Evolutionary conservation across 2,329 filamentous ascomycete genomes (phyloP).

Genomic region (Tolypocladium tundrense): DNA sequence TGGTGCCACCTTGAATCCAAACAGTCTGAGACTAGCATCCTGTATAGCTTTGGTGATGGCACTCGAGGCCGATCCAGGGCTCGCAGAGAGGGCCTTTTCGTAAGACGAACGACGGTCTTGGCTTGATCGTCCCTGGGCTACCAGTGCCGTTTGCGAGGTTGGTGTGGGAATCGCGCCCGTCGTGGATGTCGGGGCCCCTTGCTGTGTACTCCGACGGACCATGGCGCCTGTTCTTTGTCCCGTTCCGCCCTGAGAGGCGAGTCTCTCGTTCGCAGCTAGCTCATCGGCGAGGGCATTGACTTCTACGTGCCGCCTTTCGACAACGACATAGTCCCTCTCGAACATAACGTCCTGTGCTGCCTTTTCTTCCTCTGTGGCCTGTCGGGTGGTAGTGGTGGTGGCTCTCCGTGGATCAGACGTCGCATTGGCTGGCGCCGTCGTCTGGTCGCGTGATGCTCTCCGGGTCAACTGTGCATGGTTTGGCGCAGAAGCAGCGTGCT

Average conservation of each 20-base stretch:
- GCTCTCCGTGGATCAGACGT: conserved; percentile 22
- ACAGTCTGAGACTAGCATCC: conserved; percentile 70
- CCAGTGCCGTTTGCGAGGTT: conserved; percentile 62
- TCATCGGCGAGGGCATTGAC: conserved; percentile 97
- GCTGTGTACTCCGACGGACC: conserved; percentile 67
- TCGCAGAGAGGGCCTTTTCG: conserved; percentile 61
- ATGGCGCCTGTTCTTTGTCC: conserved; percentile 52
- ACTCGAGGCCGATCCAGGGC: conserved; percentile 66
- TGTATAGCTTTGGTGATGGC: conserved; percentile 93
- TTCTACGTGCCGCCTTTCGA: conserved; percentile 91
- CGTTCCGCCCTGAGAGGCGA: conserved; percentile 34
- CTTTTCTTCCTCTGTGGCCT: conserved; percentile 52
- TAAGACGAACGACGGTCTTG: conserved; percentile 73
- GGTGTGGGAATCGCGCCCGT: conserved; percentile 60
- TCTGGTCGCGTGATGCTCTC: conserved; percentile 13
- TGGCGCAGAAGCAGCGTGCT: conserved; percentile 40
- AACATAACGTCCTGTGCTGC: conserved; percentile 81
- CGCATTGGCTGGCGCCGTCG: conserved; percentile 12
- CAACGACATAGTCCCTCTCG: conserved; percentile 88
- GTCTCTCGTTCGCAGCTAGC: conserved; percentile 69
- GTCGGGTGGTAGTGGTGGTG: conserved; percentile 13
- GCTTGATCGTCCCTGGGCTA: conserved; percentile 57
- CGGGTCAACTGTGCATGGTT: conserved; percentile 24
- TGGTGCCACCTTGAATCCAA: conserved; percentile 61
- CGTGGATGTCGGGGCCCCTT: conserved; percentile 57